Evolutionary conservation across 345 rosid species (phyloP).

Genomic region (Lepidium aucheri): DNA sequence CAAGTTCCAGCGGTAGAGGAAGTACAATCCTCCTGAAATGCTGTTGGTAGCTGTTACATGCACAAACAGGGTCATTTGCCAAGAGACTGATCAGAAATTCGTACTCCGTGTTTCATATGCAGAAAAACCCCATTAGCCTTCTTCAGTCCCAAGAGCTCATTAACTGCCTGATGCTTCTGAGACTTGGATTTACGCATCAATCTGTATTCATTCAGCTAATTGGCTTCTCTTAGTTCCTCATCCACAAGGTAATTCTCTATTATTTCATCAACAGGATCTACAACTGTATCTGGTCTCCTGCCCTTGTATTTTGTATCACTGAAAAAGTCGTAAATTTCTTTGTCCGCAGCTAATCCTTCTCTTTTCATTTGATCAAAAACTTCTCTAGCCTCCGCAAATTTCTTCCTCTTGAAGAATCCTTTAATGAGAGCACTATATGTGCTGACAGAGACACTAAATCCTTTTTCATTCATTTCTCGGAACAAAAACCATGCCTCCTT

Average conservation of each 20-base stretch:
- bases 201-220: no score
- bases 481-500: conserved; percentile 89
- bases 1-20: neutral
- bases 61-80: neutral
- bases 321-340: conserved; percentile 49
- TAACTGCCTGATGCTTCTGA: neutral
- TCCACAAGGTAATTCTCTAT: conserved; percentile 55
- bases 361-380: conserved; percentile 68
- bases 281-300: conserved; percentile 43
- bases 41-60: neutral
- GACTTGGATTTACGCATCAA: neutral
- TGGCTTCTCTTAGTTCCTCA: conserved; percentile 23
- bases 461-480: conserved; percentile 58
- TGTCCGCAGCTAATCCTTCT: conserved; percentile 49
- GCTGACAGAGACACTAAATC: conserved; percentile 43
- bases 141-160: neutral
- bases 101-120: neutral
- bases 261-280: conserved; percentile 78
- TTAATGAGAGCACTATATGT: conserved; percentile 66
- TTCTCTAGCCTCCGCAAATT: conserved; percentile 57
- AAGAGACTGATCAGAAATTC: neutral
- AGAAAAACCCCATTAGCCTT: neutral
- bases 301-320: conserved; percentile 57
- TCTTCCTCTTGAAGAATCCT: conserved; percentile 73
- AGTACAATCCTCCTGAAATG: neutral